Conservation (phyloP, 2,329 filamentous ascomycete species). For the Pestalotiopsis sp. region DNA sequence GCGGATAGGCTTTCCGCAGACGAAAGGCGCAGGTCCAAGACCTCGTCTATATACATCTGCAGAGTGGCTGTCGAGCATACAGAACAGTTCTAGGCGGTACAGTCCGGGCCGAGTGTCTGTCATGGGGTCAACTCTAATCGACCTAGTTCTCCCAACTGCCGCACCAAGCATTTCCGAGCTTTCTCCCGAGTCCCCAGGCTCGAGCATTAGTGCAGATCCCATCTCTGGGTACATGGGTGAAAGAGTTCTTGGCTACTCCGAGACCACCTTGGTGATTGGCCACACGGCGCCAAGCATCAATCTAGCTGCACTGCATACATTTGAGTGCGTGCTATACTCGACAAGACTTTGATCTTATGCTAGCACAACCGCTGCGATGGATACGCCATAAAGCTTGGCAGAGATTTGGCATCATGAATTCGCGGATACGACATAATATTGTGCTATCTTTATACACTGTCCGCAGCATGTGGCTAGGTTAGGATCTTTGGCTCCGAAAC, state of each 20-base stretch:
- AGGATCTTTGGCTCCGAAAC: not conserved
- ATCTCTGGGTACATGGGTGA: not conserved
- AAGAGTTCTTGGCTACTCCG: not conserved
- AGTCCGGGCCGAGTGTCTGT: not conserved
- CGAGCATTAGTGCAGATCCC: not conserved
- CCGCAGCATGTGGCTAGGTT: not conserved
- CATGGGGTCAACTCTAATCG: not conserved
- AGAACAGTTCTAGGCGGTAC: not conserved
- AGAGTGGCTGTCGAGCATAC: not conserved
- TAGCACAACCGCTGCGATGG: not conserved
- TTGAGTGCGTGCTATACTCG: not conserved
- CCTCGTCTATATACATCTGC: not conserved
- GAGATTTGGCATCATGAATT: not conserved
- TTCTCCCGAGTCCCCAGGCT: not conserved
- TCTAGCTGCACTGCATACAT: not conserved
- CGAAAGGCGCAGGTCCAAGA: not conserved
- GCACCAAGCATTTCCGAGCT: not conserved
- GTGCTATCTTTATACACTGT: not conserved
- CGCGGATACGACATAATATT: not conserved
- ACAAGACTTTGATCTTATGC: not conserved
- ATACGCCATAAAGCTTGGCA: not conserved
- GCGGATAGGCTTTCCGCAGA: not conserved
- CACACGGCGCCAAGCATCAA: not conserved
- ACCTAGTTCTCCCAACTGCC: not conserved
- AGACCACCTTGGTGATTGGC: not conserved